These are phyloP conservation scores for Annulohypoxylon bovei DNA, from an alignment of 495 filamentous ascomycete species.

Conservation along the genomic window DNA sequence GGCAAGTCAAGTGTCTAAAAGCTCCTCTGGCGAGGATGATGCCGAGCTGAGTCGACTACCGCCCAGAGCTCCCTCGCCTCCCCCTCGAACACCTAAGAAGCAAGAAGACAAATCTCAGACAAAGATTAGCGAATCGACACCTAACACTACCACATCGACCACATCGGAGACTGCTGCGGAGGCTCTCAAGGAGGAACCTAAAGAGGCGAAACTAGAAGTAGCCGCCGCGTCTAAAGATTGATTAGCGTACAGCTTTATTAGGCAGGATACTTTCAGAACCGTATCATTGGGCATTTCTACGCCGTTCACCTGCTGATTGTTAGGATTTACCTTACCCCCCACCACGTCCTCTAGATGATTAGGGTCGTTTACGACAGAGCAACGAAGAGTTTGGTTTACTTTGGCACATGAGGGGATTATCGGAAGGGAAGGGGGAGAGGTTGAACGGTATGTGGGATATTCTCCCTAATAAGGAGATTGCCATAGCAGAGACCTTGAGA, in stretches of 20 bases:
- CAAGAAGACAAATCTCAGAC: slow-evolving; percentile 32
- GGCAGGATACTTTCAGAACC: slow-evolving; percentile 36
- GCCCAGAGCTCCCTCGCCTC: slow-evolving; percentile 46
- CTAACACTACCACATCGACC: slow-evolving; percentile 7
- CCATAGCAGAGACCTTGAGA: slow-evolving; percentile 29
- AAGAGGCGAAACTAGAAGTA: slow-evolving; percentile 34
- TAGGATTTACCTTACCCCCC: slow-evolving; percentile 28
- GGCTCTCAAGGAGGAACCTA: slow-evolving; percentile 41
- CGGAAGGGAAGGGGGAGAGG: slow-evolving; percentile 12
- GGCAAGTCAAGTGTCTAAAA: slow-evolving; percentile 62
- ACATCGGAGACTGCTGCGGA: slow-evolving; percentile 26
- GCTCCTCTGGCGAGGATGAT: slow-evolving; percentile 39
- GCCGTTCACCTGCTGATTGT: slow-evolving; percentile 16
- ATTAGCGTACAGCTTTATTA: slow-evolving; percentile 18
- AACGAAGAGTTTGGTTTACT: slow-evolving; percentile 42
- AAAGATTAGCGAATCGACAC: slow-evolving; percentile 26
- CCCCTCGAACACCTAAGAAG: slow-evolving; percentile 43
- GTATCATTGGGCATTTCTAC: slow-evolving; percentile 14
- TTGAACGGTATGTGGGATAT: slow-evolving; percentile 15
- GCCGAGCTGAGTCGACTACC: slow-evolving; percentile 26
- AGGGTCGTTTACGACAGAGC: slow-evolving; percentile 31
- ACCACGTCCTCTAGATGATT: slow-evolving; percentile 23
- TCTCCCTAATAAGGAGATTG: slow-evolving; percentile 12
- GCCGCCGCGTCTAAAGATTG: slow-evolving; percentile 40
- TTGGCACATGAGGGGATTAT: slow-evolving; percentile 30